A percentile compares a stretch with the other conserved stretches of the same genome.
phyloP scores from a whole-genome alignment of 495 filamentous ascomycete species.

The Halenospora varia region DNA sequence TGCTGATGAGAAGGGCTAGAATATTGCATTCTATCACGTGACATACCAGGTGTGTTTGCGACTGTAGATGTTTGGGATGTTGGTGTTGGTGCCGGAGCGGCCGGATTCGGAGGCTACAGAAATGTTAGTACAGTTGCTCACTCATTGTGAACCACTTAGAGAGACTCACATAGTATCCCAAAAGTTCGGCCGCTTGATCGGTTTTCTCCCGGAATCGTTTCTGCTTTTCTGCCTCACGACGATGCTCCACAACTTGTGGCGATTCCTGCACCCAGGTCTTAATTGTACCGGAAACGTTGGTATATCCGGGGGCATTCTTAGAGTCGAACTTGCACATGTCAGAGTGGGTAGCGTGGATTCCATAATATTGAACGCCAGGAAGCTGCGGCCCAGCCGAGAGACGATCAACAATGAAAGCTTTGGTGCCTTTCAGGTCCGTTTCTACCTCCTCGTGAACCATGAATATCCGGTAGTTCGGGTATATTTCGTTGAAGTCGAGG shows the following conservation, averaged over 20 bases:
- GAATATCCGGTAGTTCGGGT: constrained; percentile 52
- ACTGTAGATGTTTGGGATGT: constrained; percentile 12
- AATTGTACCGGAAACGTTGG: constrained; percentile 67
- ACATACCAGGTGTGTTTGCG: constrained; percentile 14
- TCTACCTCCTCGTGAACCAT: constrained; percentile 66
- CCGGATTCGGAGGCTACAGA: too few species aligned
- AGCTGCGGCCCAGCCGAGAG: constrained; percentile 69
- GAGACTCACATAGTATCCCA: constrained; percentile 14
- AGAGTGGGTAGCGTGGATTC: constrained; percentile 81
- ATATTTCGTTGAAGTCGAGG: constrained; percentile 68
- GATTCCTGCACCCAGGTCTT: constrained; percentile 63
- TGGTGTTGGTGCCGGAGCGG: not conserved
- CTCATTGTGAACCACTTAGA: not conserved
- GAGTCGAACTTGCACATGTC: constrained; percentile 84
- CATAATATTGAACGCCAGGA: constrained; percentile 69
- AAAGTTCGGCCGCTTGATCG: constrained; percentile 12
- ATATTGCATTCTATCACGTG: not conserved
- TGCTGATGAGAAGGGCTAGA: not conserved
- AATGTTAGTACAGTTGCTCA: not conserved
- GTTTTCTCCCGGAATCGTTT: constrained; percentile 35
- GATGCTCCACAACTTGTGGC: constrained; percentile 48
- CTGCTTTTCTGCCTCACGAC: constrained; percentile 62
- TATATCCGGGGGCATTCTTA: constrained; percentile 67
- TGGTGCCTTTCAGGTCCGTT: constrained; percentile 60
- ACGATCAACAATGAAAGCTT: constrained; percentile 64